phyloP scores from a whole-genome alignment of 2,329 filamentous ascomycete genomes.

The Magnaporthiopsis incrustans region DNA sequence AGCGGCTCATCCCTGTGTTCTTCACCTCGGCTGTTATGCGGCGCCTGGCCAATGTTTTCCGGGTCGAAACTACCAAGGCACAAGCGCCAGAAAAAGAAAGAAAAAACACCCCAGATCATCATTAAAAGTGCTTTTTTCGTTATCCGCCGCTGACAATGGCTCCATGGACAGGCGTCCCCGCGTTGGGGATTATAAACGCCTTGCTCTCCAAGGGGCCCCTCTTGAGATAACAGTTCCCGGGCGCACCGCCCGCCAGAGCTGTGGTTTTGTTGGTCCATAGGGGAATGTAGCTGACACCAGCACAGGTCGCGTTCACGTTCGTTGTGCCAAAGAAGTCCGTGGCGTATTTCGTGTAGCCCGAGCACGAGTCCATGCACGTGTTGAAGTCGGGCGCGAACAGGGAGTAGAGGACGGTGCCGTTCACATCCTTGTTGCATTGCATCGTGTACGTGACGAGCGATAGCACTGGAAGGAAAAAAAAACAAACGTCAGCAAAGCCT shows the following conservation, averaged over 20 bases:
- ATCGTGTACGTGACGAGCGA: constrained; percentile 28
- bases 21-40: too few species aligned
- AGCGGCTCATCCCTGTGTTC: too few species aligned
- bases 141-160: constrained; percentile 18
- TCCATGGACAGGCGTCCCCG: constrained; percentile 27
- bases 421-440: constrained; percentile 35
- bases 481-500: not conserved
- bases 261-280: constrained; percentile 30
- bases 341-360: constrained; percentile 27
- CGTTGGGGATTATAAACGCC: constrained; percentile 21
- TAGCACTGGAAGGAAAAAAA: constrained; percentile 23
- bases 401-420: constrained; percentile 27
- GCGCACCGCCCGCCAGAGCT: constrained; percentile 25
- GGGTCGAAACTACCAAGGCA: too few species aligned
- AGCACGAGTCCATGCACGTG: constrained; percentile 40
- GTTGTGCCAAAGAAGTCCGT: constrained; percentile 17
- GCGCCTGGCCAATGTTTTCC: too few species aligned
- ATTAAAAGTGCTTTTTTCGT: not conserved
- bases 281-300: constrained; percentile 32
- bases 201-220: constrained; percentile 25
- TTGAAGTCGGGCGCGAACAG: constrained; percentile 35
- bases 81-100: too few species aligned
- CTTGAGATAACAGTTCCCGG: constrained; percentile 39
- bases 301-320: constrained; percentile 26
- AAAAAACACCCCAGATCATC: too few species aligned